Conservation (phyloP, 2,329 filamentous ascomycete species). For the Pezicula radicicola region DNA sequence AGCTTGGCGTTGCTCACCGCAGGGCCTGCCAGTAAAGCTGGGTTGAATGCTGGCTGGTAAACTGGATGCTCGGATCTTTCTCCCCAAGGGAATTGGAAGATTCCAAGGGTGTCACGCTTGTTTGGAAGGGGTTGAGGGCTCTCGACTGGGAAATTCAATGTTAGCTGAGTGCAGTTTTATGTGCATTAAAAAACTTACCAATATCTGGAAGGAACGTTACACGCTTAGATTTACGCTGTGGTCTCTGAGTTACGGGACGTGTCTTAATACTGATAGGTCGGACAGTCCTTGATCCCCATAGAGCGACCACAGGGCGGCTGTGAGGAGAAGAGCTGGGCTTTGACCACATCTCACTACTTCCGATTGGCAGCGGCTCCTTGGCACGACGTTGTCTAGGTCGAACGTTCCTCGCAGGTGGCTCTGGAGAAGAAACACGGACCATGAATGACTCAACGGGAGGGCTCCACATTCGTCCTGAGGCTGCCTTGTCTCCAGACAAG, state of each 20-base stretch:
- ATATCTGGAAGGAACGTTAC: conserved; percentile 62
- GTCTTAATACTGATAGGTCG: conserved; percentile 25
- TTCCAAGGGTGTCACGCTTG: conserved; percentile 56
- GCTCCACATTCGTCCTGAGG: conserved; percentile 22
- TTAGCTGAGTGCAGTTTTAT: conserved; percentile 5
- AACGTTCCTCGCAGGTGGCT: conserved; percentile 24
- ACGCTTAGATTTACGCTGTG: conserved; percentile 52
- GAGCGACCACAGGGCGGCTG: conserved; percentile 13
- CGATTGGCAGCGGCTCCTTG: conserved; percentile 13
- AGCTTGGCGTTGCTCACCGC: conserved; percentile 15
- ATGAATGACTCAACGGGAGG: conserved; percentile 9
- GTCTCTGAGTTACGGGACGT: conserved; percentile 48
- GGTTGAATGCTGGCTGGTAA: conserved; percentile 36
- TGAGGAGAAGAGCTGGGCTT: conserved; percentile 16
- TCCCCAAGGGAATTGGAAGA: conserved; percentile 66
- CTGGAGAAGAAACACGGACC: conserved; percentile 5
- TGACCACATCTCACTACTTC: conserved; percentile 24
- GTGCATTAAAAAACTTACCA: conserved; percentile 17
- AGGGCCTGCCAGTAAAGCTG: conserved; percentile 13
- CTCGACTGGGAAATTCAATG: conserved; percentile 38
- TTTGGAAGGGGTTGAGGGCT: conserved; percentile 56
- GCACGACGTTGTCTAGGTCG: conserved; percentile 20
- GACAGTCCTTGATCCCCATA: conserved; percentile 26
- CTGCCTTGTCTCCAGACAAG: conserved; percentile 8
- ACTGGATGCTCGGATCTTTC: conserved; percentile 55